Evolutionary conservation across 2,329 filamentous ascomycete genomes (phyloP).

Genomic region (Phoma sp.): DNA sequence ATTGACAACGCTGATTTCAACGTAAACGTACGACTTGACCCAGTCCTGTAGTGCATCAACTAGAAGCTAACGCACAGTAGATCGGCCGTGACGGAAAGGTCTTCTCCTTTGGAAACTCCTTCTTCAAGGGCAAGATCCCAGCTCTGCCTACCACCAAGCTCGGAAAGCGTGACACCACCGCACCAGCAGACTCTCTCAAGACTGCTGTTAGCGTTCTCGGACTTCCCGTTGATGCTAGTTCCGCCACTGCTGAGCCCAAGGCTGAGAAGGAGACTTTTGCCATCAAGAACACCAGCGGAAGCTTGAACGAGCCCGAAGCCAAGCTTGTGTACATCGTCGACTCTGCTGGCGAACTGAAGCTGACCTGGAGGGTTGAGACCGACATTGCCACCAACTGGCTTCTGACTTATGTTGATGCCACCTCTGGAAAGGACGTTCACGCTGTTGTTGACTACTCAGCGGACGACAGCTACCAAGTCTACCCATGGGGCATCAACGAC

Average conservation of each 20-base stretch:
- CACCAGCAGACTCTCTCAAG: conserved; percentile 52
- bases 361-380: conserved; percentile 66
- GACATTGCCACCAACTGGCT: conserved; percentile 63
- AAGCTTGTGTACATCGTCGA: conserved; percentile 60
- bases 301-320: conserved; percentile 59
- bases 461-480: conserved; percentile 62
- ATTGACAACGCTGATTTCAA: conserved; percentile 67
- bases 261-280: conserved; percentile 48
- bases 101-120: conserved; percentile 64
- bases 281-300: conserved; percentile 53
- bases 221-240: conserved; percentile 50
- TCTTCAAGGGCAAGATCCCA: conserved; percentile 55
- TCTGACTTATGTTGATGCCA: conserved; percentile 62
- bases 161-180: conserved; percentile 40
- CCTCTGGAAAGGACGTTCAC: conserved; percentile 53
- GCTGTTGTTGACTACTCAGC: conserved; percentile 62
- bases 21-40: conserved; percentile 59
- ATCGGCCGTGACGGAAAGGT: conserved; percentile 60
- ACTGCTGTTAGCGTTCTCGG: conserved; percentile 48
- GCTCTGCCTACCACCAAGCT: conserved; percentile 22
- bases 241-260: conserved; percentile 35
- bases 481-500: conserved; percentile 61
- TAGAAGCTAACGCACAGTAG: conserved; percentile 35
- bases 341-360: conserved; percentile 53
- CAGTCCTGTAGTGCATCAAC: fast-evolving